Percentiles rank a stretch among this genome's conserved stretches.
Conservation (phyloP, 306 rosid species). For the Prunus fruticosa region DNA sequence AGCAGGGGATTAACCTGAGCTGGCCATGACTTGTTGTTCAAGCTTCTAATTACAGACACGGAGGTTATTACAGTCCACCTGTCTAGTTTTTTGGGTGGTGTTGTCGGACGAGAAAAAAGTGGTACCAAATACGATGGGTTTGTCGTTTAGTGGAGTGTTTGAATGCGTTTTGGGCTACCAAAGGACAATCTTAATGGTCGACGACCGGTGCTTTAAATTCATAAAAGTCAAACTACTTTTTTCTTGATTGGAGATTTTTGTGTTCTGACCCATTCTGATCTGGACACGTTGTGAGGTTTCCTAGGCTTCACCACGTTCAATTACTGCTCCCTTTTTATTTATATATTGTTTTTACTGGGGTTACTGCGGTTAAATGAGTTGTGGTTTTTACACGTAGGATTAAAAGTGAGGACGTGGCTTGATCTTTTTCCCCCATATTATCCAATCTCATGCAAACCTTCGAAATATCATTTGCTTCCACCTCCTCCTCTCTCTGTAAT, state of each 20-base stretch:
- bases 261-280: background rate
- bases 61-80: slow-evolving; percentile 21
- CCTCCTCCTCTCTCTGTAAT: background rate
- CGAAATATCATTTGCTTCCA: background rate
- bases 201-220: background rate
- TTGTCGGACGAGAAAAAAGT: slow-evolving; percentile 23
- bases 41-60: slow-evolving; percentile 21
- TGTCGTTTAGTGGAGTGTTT: slow-evolving; percentile 44
- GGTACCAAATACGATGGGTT: slow-evolving; percentile 6
- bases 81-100: slow-evolving; percentile 14
- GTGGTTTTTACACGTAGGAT: background rate
- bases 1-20: background rate
- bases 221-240: slow-evolving; percentile 7
- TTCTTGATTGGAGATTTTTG: background rate
- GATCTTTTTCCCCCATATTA: background rate
- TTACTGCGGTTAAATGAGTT: background rate
- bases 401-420: background rate
- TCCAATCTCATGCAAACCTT: background rate
- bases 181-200: background rate
- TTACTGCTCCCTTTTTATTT: background rate
- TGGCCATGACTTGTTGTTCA: slow-evolving; percentile 28
- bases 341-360: background rate
- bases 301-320: slow-evolving; percentile 1
- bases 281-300: background rate
- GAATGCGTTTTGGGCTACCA: slow-evolving; percentile 8